Percentiles rank a stretch among this genome's conserved stretches.
Evolutionary conservation across 2,329 filamentous ascomycete genomes (phyloP).

Genomic region (Neofusicoccum sp.): DNA sequence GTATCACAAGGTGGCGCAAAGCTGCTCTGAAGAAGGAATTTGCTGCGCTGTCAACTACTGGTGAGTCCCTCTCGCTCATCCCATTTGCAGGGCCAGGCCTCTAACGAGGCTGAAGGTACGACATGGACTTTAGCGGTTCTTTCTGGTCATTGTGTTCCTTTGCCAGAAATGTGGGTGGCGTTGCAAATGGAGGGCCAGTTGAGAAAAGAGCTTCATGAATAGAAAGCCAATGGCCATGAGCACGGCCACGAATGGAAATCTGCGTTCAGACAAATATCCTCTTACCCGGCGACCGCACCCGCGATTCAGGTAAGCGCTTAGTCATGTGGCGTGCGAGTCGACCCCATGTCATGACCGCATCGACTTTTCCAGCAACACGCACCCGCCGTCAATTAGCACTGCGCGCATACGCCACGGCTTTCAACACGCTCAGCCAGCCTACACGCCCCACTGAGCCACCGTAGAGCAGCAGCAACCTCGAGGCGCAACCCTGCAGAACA

Average conservation of each 20-base stretch:
- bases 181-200: not conserved
- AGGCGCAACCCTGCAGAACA: not conserved
- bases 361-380: not conserved
- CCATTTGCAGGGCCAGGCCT: too few species aligned
- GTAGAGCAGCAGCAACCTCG: not conserved
- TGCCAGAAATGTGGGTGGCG: conserved; percentile 35
- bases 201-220: not conserved
- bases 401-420: not conserved
- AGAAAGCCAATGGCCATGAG: not conserved
- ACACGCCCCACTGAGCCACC: not conserved
- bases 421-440: too few species aligned
- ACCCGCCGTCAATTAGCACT: not conserved
- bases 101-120: conserved; percentile 54
- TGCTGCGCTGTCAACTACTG: conserved; percentile 84
- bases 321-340: not conserved
- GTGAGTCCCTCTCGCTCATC: not conserved
- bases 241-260: too few species aligned
- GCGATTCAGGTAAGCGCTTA: too few species aligned
- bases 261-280: too few species aligned
- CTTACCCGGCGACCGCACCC: too few species aligned
- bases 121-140: conserved; percentile 74
- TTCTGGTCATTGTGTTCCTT: conserved; percentile 66
- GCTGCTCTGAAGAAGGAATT: conserved; percentile 67
- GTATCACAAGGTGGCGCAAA: conserved; percentile 82
- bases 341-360: conserved; percentile 14